Conservation (phyloP, 1,284 basidiomycete species). For the Porodaedalea pini region DNA sequence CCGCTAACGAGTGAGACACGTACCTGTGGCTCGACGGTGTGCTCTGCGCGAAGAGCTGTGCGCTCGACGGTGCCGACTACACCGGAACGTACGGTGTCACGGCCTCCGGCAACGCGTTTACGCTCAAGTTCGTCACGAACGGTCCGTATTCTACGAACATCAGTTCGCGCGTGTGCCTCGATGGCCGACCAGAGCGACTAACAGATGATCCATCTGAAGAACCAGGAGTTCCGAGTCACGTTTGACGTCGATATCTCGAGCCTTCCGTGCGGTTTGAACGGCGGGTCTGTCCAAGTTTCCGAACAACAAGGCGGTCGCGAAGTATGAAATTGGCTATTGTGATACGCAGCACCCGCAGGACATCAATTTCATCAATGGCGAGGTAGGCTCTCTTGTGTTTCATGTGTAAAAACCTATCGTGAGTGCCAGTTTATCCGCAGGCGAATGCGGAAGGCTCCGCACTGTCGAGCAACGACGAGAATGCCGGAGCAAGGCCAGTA, state of each 20-base stretch:
- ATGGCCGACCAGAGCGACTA: constrained; percentile 25
- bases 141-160: constrained; percentile 24
- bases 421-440: no score
- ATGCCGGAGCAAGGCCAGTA: constrained; percentile 25
- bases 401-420: no score
- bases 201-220: constrained; percentile 28
- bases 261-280: constrained; percentile 38
- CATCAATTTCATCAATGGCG: constrained; percentile 54
- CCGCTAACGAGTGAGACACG: constrained; percentile 49
- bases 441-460: constrained; percentile 26
- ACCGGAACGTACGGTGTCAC: constrained; percentile 41
- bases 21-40: constrained; percentile 44
- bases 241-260: constrained; percentile 29
- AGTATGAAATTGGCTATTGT: constrained; percentile 56
- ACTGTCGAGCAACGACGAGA: constrained; percentile 22
- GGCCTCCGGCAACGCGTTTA: constrained; percentile 37
- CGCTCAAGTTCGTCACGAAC: constrained; percentile 30
- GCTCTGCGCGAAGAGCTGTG: constrained; percentile 40
- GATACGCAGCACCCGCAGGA: constrained; percentile 58
- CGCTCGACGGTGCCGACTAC: constrained; percentile 38
- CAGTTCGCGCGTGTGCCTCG: constrained; percentile 31
- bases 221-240: constrained; percentile 31
- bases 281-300: constrained; percentile 46
- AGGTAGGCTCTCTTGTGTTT: constrained; percentile 34
- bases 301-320: constrained; percentile 54